Percentiles rank a stretch among this genome's conserved stretches.
These are phyloP conservation scores for Rhizopus sp. DNA, from an alignment of 371 early-diverging fungal genomes.

Conservation along the genomic window DNA sequence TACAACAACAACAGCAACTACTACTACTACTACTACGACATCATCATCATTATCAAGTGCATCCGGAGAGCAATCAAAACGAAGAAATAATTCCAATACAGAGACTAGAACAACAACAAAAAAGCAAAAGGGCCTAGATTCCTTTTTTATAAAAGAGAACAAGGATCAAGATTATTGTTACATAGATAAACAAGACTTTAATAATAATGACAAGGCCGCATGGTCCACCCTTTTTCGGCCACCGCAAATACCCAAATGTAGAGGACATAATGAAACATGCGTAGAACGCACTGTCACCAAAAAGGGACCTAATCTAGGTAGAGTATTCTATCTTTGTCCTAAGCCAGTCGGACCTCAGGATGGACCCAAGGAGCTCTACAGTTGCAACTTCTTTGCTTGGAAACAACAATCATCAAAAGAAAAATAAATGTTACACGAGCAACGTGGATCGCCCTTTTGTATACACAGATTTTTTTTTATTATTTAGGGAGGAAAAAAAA, in stretches of 20 bases:
- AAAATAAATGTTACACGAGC: neutral
- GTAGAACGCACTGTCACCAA: conserved; percentile 68
- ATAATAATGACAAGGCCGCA: conserved; percentile 25
- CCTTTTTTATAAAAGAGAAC: neutral
- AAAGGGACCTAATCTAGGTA: conserved; percentile 73
- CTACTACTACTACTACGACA: too few relatives aligned
- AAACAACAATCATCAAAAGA: conserved; percentile 7
- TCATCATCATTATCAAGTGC: too few relatives aligned
- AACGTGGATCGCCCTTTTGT: neutral
- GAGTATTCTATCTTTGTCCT: conserved; percentile 72
- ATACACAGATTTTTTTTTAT: conserved; percentile 3
- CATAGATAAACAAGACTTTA: conserved; percentile 20
- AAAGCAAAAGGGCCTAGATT: neutral
- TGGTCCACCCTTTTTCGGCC: conserved; percentile 67
- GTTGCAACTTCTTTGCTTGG: conserved; percentile 68
- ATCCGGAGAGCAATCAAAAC: too few relatives aligned
- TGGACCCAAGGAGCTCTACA: conserved; percentile 22
- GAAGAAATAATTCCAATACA: too few relatives aligned
- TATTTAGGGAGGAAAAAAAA: neutral
- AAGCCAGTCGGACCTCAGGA: conserved; percentile 52
- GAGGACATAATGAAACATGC: conserved; percentile 66
- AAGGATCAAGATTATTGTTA: too few relatives aligned
- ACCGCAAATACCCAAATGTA: conserved; percentile 57
- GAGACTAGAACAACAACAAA: too few relatives aligned
- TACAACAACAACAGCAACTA: neutral